Evolutionary conservation across 345 rosid genomes (phyloP).

Genomic region (Citrus unshiu): DNA sequence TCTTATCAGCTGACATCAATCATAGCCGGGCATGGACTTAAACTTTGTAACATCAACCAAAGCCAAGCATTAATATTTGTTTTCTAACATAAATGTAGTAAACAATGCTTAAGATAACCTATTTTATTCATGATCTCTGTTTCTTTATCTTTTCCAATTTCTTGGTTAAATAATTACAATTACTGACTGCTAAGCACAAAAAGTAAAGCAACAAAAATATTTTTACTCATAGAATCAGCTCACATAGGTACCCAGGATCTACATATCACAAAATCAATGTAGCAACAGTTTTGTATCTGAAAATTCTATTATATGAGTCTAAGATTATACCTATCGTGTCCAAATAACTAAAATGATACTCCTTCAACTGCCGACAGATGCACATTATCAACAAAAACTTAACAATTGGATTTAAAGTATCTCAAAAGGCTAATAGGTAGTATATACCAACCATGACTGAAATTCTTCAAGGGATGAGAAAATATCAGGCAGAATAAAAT

Average conservation of each 20-base stretch:
- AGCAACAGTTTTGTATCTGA: neutral
- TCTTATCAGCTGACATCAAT: neutral
- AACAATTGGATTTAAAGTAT: neutral
- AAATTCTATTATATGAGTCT: neutral
- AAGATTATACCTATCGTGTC: neutral
- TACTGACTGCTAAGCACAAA: neutral
- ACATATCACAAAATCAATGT: neutral
- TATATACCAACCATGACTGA: slow-evolving; percentile 73
- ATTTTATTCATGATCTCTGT: neutral
- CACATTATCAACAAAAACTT: neutral
- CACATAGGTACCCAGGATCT: neutral
- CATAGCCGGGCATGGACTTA: neutral
- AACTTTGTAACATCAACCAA: neutral
- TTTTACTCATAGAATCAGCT: neutral
- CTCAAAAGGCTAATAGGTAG: neutral
- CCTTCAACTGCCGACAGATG: neutral
- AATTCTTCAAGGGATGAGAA: slow-evolving; percentile 91
- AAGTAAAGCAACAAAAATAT: neutral
- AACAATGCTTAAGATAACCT: no score
- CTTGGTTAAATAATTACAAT: neutral
- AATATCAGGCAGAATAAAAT: slow-evolving; percentile 93
- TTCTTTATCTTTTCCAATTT: neutral
- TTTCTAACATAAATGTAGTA: neutral
- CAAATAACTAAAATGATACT: neutral
- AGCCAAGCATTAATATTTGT: neutral